Percentiles rank a stretch among this genome's conserved stretches.
Evolutionary conservation across 345 rosid species (phyloP).

Genomic region (Gynandropsis gynandra): DNA sequence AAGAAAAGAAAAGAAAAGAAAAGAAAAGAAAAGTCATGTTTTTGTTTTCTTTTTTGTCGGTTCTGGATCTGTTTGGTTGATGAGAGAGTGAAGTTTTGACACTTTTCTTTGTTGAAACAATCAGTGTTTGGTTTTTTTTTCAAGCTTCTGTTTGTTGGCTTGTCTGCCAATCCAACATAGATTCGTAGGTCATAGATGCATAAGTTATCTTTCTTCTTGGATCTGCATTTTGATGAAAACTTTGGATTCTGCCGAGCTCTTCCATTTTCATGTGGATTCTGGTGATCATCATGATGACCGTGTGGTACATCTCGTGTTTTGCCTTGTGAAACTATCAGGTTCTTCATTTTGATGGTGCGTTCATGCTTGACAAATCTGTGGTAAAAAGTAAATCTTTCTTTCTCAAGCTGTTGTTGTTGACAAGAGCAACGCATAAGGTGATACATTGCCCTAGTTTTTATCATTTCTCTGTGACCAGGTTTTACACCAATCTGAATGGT

Average conservation of each 20-base stretch:
- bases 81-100: neutral
- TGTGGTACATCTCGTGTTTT: conserved; percentile 1
- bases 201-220: neutral
- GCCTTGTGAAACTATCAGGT: conserved; percentile 4
- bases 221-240: neutral
- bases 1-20: no score
- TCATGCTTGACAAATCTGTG: no score
- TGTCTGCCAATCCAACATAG: neutral
- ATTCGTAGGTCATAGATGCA: conserved; percentile 3
- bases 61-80: neutral
- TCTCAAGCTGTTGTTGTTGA: no score
- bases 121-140: neutral
- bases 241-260: neutral
- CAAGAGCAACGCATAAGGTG: no score
- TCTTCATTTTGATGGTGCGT: no score
- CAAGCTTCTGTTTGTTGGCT: neutral
- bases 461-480: neutral
- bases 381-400: no score
- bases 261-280: neutral
- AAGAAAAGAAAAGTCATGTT: no score
- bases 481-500: conserved; percentile 1
- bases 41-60: no score
- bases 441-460: neutral
- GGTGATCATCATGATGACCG: neutral
- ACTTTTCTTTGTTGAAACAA: neutral